Percentiles rank a stretch among this genome's conserved stretches.
Evolutionary conservation across 257 asterid species (phyloP).

Genomic region (Salvia miltiorrhiza): DNA sequence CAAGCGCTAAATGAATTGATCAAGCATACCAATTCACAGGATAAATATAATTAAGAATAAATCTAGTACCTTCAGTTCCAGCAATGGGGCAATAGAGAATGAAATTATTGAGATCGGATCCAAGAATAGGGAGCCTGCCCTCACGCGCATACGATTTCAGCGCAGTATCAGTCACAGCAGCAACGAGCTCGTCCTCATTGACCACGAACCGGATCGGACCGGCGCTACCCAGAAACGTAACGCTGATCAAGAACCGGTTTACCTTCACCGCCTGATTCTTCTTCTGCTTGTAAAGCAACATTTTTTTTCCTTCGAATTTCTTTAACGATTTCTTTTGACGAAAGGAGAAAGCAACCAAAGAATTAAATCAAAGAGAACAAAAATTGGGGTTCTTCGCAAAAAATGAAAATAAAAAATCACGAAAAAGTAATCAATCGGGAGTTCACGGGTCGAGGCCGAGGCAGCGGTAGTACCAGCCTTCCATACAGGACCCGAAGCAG

Average conservation of each 20-base stretch:
- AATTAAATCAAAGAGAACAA: conserved; percentile 13
- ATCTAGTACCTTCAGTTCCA: conserved; percentile 84
- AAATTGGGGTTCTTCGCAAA: background rate
- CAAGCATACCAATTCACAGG: background rate
- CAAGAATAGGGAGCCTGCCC: conserved; percentile 87
- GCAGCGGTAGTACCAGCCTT: conserved; percentile 99
- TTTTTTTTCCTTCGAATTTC: conserved; percentile 15
- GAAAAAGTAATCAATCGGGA: background rate
- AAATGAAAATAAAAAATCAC: background rate
- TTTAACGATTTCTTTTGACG: background rate
- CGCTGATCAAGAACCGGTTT: conserved; percentile 61
- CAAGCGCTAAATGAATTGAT: no score
- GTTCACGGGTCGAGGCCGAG: conserved; percentile 78
- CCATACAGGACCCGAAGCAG: conserved; percentile 80
- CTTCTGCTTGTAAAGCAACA: conserved; percentile 81
- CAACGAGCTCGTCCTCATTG: conserved; percentile 70
- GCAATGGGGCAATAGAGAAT: conserved; percentile 71
- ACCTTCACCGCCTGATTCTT: conserved; percentile 65
- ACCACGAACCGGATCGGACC: conserved; percentile 93
- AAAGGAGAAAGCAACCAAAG: conserved; percentile 19
- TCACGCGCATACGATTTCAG: conserved; percentile 82
- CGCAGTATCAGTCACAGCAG: conserved; percentile 70
- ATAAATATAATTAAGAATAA: background rate
- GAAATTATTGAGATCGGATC: conserved; percentile 61
- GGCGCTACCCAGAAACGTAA: conserved; percentile 80